These are phyloP conservation scores for Monosporascus ibericus DNA, from an alignment of 2,329 filamentous ascomycete species.

Conservation along the genomic window DNA sequence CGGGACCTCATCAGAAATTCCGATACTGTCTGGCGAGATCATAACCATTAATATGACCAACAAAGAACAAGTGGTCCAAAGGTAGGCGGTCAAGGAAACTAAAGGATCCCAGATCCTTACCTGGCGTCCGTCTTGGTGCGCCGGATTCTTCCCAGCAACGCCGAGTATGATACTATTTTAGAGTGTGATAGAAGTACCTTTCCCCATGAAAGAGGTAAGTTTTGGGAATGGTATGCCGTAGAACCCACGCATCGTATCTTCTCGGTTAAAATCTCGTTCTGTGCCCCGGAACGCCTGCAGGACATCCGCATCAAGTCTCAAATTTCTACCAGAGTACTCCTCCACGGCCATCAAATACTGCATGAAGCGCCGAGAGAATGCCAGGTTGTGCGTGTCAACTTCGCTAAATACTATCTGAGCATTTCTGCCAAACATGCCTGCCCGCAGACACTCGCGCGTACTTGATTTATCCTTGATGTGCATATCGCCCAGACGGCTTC, in stretches of 20 bases:
- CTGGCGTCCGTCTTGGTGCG: too few relatives aligned
- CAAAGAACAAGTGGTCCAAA: too few relatives aligned
- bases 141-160: too few relatives aligned
- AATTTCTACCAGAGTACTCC: neutral
- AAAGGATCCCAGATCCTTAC: too few relatives aligned
- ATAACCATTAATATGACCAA: too few relatives aligned
- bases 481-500: neutral
- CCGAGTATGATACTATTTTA: too few relatives aligned
- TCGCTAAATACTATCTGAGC: too few relatives aligned
- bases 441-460: neutral
- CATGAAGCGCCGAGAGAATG: neutral
- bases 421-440: neutral
- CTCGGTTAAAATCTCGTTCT: neutral
- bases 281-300: conserved; percentile 1
- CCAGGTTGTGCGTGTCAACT: neutral
- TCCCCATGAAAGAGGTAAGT: too few relatives aligned
- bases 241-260: neutral
- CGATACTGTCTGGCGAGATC: too few relatives aligned
- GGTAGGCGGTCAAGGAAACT: too few relatives aligned
- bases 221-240: neutral
- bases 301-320: neutral
- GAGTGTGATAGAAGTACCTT: too few relatives aligned
- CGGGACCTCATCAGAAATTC: too few relatives aligned
- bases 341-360: neutral
- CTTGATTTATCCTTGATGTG: neutral